Evolutionary conservation across 768 basidiomycete genomes (phyloP), one percentile per base, ranked within the genome.

Genomic region (Psilocybe subaeruginosa): DNA sequence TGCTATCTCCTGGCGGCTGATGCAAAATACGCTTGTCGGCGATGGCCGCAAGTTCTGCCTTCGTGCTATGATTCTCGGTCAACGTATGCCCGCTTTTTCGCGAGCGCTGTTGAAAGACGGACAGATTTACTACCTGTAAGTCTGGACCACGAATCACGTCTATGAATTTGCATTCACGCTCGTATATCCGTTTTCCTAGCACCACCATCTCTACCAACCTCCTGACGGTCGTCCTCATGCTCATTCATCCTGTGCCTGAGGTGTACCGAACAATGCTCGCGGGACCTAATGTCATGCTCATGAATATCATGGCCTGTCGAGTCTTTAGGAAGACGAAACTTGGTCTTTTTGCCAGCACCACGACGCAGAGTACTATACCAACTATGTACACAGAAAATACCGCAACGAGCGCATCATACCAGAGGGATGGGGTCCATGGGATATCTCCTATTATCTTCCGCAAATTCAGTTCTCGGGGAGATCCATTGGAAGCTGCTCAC

Each of bases 1-100:
- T 43, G 69, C 74, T 9, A 76, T 78, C 3, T 76, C 77, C 8
- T 74, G 66, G 62, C 65, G 60, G n/a, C 33, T 60, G 11, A 60
- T 71, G 14, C 29, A 55, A 16, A 67, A 70, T 39, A 48, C 68
- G 8, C 58, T 60, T 37, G 41, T 54, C 19, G 59, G 61, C 6
- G 37, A 52, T 12, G 49, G 41, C 43, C 51, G 56, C 23, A 63
- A 65, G 46, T 54, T 60, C 16, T 52, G 61, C 1, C 12, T 67
- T 30, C 58, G 64, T n/a, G 64, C 58, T 27, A 39, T 59, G 8
- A 23, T 73, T 11, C 61, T 69, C 47, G 72, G 72, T 5, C 59
- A 59, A 30, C 62, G 66, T 48, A 48, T 74, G 8, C 72, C 74
- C 1, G 60, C 56, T 3, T 69, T 74, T 9, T 70, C 72, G 3